Conservation (phyloP, 1,284 basidiomycete species). For the Puccinia novopanici region DNA sequence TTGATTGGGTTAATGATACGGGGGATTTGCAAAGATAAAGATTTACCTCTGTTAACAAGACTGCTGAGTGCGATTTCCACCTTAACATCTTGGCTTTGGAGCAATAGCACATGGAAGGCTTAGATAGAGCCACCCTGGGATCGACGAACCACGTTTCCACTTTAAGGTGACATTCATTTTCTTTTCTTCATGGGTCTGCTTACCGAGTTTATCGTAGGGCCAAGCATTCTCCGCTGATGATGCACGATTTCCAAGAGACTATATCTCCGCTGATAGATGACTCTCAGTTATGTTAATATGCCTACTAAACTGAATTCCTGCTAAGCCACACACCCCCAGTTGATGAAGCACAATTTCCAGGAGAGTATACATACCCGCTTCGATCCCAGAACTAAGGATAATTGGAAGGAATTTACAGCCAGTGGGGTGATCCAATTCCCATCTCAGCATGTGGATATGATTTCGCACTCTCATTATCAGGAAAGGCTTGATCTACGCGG, state of each 20-base stretch:
- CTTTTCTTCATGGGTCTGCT: not conserved
- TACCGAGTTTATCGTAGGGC: not conserved
- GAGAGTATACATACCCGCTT: not conserved
- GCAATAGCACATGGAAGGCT: constrained; percentile 3
- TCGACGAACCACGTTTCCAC: constrained; percentile 5
- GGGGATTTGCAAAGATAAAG: constrained; percentile 12
- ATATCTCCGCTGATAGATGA: no score
- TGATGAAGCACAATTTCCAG: not conserved
- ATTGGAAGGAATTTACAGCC: constrained; percentile 12
- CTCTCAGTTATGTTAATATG: not conserved
- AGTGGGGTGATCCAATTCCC: constrained; percentile 1
- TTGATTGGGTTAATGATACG: constrained; percentile 9
- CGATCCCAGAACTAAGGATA: not conserved
- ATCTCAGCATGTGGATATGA: not conserved
- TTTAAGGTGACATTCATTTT: constrained; percentile 2
- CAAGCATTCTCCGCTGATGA: not conserved
- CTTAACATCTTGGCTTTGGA: not conserved
- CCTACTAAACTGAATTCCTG: not conserved
- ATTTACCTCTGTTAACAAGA: not conserved
- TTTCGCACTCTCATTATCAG: not conserved
- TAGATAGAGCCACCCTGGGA: constrained; percentile 8
- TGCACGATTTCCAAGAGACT: not conserved
- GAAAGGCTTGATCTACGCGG: not conserved
- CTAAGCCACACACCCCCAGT: not conserved
- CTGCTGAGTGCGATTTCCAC: constrained; percentile 17